Evolutionary conservation across 345 rosid species (phyloP).

Genomic region (Eucalyptus marginata): DNA sequence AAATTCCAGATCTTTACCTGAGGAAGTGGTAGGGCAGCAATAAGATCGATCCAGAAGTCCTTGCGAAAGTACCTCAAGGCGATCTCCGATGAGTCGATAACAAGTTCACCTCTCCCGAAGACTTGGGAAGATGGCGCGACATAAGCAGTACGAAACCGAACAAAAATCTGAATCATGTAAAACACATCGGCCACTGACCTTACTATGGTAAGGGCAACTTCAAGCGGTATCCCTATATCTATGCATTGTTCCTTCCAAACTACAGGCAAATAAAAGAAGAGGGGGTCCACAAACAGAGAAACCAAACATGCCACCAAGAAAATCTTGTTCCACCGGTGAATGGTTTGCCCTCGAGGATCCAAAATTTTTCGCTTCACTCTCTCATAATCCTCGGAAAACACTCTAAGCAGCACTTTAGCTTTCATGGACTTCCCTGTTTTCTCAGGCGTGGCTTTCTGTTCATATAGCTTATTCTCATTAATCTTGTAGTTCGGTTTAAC

Average conservation of each 20-base stretch:
- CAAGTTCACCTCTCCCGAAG: conserved; percentile 88
- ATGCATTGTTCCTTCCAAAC: conserved; percentile 46
- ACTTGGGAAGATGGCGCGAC: conserved; percentile 87
- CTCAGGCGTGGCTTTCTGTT: conserved; percentile 4
- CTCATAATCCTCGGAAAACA: conserved; percentile 69
- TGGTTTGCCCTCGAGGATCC: conserved; percentile 62
- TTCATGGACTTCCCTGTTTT: conserved; percentile 33
- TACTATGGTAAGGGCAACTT: conserved; percentile 42
- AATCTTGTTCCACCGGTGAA: conserved; percentile 63
- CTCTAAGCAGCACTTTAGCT: conserved; percentile 63
- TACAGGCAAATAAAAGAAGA: conserved; percentile 61
- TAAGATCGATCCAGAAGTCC: conserved; percentile 59
- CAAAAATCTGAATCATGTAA: conserved; percentile 53
- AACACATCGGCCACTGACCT: conserved; percentile 72
- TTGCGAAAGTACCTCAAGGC: conserved; percentile 41
- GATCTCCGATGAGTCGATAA: conserved; percentile 52
- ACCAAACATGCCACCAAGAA: conserved; percentile 60
- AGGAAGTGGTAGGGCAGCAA: conserved; percentile 88
- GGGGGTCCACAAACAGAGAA: conserved; percentile 76
- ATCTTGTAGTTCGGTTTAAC: conserved; percentile 29
- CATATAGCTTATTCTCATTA: conserved; percentile 29
- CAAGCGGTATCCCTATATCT: conserved; percentile 37
- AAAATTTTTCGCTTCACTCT: conserved; percentile 45
- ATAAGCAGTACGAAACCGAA: conserved; percentile 68
- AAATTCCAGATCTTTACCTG: conserved; percentile 18